These are phyloP conservation scores for Phoenix roebelenii DNA, from an alignment of 176 grass and related monocot genomes.

Conservation along the genomic window DNA sequence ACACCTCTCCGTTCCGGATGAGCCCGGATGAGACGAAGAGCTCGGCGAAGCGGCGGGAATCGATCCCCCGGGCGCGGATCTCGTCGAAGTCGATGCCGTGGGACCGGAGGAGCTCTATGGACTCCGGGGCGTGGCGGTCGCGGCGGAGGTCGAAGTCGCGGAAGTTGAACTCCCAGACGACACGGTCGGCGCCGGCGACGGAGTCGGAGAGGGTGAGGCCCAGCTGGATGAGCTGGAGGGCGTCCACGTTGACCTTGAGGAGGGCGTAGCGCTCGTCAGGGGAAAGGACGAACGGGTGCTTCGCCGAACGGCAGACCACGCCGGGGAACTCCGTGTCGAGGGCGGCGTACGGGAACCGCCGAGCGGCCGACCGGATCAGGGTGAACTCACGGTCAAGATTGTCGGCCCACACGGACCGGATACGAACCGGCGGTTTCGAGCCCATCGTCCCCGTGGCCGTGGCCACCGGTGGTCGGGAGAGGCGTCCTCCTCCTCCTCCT, in stretches of 20 bases:
- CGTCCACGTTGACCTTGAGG: conserved; percentile 8
- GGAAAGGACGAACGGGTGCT: not conserved
- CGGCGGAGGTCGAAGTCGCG: conserved; percentile 8
- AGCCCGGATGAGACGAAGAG: conserved; percentile 3
- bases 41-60: not conserved
- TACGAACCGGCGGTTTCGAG: not conserved
- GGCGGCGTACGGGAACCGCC: conserved; percentile 10
- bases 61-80: conserved; percentile 1
- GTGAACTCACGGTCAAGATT: not conserved
- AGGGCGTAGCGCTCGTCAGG: conserved; percentile 2
- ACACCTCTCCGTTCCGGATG: conserved; percentile 1
- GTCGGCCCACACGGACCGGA: conserved; percentile 11
- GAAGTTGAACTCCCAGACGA: conserved; percentile 18
- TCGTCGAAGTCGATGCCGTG: conserved; percentile 5
- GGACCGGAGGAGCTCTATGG: conserved; percentile 8
- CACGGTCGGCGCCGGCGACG: not conserved
- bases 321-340: conserved; percentile 14
- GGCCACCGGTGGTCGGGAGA: too few species aligned
- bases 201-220: conserved; percentile 10
- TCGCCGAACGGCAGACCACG: conserved; percentile 2
- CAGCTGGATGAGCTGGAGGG: conserved; percentile 7
- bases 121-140: conserved; percentile 4
- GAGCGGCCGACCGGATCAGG: not conserved
- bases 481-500: too few species aligned
- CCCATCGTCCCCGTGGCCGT: too few species aligned